Conservation (phyloP, 345 rosid species). For the Hypericum perforatum region DNA sequence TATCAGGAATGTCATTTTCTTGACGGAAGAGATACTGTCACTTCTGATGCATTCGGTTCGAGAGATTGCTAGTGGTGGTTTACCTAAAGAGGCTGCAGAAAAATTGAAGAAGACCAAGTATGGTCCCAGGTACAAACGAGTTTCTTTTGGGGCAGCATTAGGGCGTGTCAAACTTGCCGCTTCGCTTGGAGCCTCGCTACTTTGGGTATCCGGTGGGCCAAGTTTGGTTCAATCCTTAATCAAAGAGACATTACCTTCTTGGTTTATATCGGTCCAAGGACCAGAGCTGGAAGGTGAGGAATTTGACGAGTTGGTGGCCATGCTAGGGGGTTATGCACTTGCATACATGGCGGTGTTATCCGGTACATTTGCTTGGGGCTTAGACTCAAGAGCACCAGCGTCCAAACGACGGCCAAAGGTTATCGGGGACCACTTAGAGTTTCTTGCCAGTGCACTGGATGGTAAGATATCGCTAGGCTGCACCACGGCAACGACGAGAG, state of each 20-base stretch:
- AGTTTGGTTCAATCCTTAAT: conserved; percentile 61
- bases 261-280: conserved; percentile 73
- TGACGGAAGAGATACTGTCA: conserved; percentile 77
- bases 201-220: conserved; percentile 78
- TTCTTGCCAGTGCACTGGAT: conserved; percentile 72
- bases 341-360: conserved; percentile 73
- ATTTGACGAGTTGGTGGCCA: conserved; percentile 48
- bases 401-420: conserved; percentile 55
- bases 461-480: conserved; percentile 85
- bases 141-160: conserved; percentile 72
- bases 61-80: conserved; percentile 52
- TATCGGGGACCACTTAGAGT: conserved; percentile 59
- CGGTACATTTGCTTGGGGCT: conserved; percentile 89
- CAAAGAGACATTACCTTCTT: conserved; percentile 79
- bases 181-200: conserved; percentile 78
- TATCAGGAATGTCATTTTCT: conserved; percentile 60
- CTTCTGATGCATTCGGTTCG: conserved; percentile 70
- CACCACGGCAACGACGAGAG: conserved; percentile 67
- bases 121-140: conserved; percentile 66
- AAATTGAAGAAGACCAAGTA: conserved; percentile 54
- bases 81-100: conserved; percentile 42
- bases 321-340: conserved; percentile 79
- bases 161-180: conserved; percentile 74
- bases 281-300: conserved; percentile 43
- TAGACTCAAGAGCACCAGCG: conserved; percentile 52